phyloP scores from a whole-genome alignment of 768 basidiomycete genomes.

The Ephemerocybe angulata region DNA sequence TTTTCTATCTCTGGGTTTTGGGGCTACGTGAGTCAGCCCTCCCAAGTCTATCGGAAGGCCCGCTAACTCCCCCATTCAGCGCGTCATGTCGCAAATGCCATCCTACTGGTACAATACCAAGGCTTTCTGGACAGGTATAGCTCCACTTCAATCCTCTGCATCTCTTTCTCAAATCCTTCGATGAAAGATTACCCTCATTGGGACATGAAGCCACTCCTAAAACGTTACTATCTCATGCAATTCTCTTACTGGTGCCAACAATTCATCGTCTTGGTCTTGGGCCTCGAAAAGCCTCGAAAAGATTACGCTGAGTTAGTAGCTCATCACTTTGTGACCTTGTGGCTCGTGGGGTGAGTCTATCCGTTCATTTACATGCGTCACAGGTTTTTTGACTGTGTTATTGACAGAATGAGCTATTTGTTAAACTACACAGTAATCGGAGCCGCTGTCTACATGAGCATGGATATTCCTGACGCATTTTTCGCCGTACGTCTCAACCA shows the following conservation, averaged over 20 bases:
- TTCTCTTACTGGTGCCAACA: slow-evolving; percentile 94
- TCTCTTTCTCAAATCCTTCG: neutral
- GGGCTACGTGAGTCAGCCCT: slow-evolving; percentile 66
- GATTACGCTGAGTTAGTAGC: slow-evolving; percentile 84
- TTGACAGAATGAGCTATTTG: slow-evolving; percentile 75
- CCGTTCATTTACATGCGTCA: neutral
- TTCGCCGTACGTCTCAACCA: slow-evolving; percentile 63
- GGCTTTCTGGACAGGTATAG: slow-evolving; percentile 78
- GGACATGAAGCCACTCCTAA: slow-evolving; percentile 81
- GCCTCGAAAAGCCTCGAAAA: slow-evolving; percentile 91
- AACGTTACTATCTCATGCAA: slow-evolving; percentile 93
- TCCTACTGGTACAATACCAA: slow-evolving; percentile 85
- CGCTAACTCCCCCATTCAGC: slow-evolving; percentile 37
- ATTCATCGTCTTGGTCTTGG: slow-evolving; percentile 75
- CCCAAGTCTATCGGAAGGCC: neutral
- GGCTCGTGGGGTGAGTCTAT: slow-evolving; percentile 76
- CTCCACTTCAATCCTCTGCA: neutral
- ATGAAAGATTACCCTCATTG: slow-evolving; percentile 79
- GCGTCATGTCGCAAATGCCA: slow-evolving; percentile 77
- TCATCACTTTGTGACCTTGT: slow-evolving; percentile 92
- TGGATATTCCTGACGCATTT: slow-evolving; percentile 93
- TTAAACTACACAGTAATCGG: slow-evolving; percentile 84
- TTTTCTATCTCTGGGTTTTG: slow-evolving; percentile 65
- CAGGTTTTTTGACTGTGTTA: slow-evolving; percentile 1
- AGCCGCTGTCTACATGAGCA: slow-evolving; percentile 89